phyloP scores from a whole-genome alignment of 306 rosid genomes.

The Cicer pinnatifidum region DNA sequence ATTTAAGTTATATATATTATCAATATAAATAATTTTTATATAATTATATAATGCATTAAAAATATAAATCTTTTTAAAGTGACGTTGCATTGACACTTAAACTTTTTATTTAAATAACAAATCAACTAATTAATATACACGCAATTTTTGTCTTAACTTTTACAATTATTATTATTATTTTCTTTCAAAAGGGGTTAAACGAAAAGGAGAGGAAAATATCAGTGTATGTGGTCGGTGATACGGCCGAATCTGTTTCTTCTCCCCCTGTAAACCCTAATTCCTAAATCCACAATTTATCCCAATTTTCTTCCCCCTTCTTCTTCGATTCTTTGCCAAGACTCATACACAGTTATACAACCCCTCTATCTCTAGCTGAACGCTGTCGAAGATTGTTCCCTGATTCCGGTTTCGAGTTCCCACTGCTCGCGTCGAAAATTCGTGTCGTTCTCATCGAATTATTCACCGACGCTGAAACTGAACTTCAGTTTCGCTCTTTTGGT shows the following conservation, averaged over 20 bases:
- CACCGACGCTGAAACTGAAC: slow-evolving; percentile 33
- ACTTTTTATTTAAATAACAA: no score
- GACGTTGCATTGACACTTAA: no score
- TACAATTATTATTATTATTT: no score
- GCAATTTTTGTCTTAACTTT: no score
- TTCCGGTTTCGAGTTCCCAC: slow-evolving; percentile 34
- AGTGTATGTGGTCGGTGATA: slow-evolving; percentile 37
- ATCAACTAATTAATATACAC: no score
- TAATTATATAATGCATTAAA: no score
- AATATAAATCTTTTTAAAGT: no score
- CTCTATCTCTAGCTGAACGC: slow-evolving; percentile 12
- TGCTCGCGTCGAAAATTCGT: slow-evolving; percentile 7
- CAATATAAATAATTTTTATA: no score
- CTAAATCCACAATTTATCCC: slow-evolving; percentile 28
- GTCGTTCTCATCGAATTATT: slow-evolving; percentile 33
- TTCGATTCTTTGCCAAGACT: neutral
- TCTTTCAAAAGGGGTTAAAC: neutral
- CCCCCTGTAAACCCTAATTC: slow-evolving; percentile 49
- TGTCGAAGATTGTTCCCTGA: neutral
- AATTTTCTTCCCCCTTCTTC: neutral
- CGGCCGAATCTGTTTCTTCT: slow-evolving; percentile 31
- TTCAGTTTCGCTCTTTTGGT: slow-evolving; percentile 15
- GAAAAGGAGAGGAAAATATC: slow-evolving; percentile 30
- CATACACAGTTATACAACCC: neutral
- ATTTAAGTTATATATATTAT: no score